These are phyloP conservation scores for Fusarium concolor DNA, from an alignment of 2,329 filamentous ascomycete species.

Conservation along the genomic window DNA sequence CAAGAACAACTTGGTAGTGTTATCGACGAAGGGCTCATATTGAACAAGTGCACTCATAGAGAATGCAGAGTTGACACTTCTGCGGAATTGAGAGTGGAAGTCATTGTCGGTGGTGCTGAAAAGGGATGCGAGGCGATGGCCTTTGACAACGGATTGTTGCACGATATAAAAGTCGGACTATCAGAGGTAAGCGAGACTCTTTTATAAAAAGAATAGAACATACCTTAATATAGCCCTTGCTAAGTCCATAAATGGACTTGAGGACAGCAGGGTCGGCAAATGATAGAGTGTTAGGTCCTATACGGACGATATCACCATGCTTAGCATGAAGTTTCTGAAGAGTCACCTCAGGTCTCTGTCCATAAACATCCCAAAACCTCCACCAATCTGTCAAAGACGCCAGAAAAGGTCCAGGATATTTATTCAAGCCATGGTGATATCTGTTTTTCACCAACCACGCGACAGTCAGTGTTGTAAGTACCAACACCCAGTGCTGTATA, in stretches of 20 bases:
- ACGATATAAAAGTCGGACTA: constrained; percentile 85
- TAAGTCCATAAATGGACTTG: constrained; percentile 82
- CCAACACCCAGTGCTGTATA: constrained; percentile 39
- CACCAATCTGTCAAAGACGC: constrained; percentile 76
- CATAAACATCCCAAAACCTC: constrained; percentile 77
- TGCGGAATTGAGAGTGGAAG: constrained; percentile 79
- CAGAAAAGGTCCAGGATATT: constrained; percentile 77
- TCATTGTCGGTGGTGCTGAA: constrained; percentile 81
- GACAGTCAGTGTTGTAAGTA: constrained; percentile 8
- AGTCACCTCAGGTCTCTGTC: constrained; percentile 72
- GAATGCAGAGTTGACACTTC: constrained; percentile 81
- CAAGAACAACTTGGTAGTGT: constrained; percentile 78
- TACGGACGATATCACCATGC: constrained; percentile 78
- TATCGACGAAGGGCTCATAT: constrained; percentile 84
- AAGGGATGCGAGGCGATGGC: constrained; percentile 74
- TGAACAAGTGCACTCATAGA: constrained; percentile 81
- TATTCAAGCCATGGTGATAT: constrained; percentile 69
- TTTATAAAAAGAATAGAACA: constrained; percentile 59
- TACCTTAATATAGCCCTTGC: constrained; percentile 84
- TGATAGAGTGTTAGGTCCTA: constrained; percentile 79
- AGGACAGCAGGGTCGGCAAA: constrained; percentile 80
- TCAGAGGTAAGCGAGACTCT: not conserved
- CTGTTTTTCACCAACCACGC: constrained; percentile 40
- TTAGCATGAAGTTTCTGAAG: constrained; percentile 75
- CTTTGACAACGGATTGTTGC: constrained; percentile 78